Base-by-base conservation (phyloP, 2,329 filamentous ascomycete species). In the Lecanicillium sp. region DNA sequence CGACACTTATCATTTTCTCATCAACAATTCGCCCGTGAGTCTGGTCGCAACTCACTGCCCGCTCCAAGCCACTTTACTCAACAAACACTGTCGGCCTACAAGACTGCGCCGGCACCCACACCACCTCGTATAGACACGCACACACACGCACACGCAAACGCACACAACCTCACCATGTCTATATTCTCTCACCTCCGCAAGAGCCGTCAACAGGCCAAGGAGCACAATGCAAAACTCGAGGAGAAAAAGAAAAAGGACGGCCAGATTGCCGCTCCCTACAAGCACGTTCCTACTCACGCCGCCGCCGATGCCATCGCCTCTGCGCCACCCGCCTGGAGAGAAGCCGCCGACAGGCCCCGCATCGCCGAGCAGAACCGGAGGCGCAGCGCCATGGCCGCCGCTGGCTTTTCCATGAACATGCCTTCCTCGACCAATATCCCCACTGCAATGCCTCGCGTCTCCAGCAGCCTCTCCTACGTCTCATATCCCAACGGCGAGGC, bases 221-320 rank as follows among this genome's bases (percentile, higher is more conserved):
- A 79, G 42, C 68, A 73, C 50, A 75, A 69, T 32, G 66, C 69
- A 36, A 74, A 76, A 56, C 59, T 70, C 51, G 69, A 64, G 35
- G 72, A 74, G 54, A 70, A 74, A 55, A 63, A 70, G 32, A 71
- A 74, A 44, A 59, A 64, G 35, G 69, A 72, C 52, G 58, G 62
- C 30, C 49, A 50, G 12, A 47, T 54, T 8, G 68, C 69, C 45
- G 52, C 64, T n/a, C 69, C 74, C 11, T 83, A 84, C 62, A 74
- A 67, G 44, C 80, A 84, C 58, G 63, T 80, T 17, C 78, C 79
- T n/a, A 81, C 69, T 12, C 81, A 84, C 58, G 80, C 80, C 23
- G 77, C 77, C 38, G 60, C 69, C 11, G 79, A 84, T 61, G 78
- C 79, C 36, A 63, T 82, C 36, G 67, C 71, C 19, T 74, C 72